Percentiles rank a stretch among this genome's conserved stretches.
phyloP scores from a whole-genome alignment of 148 eudicot species.

The Vaccinium macrocarpon region DNA sequence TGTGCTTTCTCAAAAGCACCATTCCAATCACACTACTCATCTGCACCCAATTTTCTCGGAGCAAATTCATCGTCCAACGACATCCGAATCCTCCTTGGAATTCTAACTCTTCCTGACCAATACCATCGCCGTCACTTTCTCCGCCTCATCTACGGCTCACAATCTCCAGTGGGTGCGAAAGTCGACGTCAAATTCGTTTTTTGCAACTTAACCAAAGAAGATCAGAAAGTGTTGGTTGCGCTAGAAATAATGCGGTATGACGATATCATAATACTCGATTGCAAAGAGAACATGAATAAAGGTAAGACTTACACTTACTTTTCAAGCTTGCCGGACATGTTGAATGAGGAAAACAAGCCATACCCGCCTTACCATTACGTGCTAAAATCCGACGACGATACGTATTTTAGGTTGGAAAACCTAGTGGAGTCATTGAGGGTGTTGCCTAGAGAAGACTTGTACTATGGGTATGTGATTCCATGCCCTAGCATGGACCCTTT shows the following conservation, averaged over 20 bases:
- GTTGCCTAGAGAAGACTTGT: conserved; percentile 74
- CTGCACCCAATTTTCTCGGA: neutral
- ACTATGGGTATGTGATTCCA: conserved; percentile 87
- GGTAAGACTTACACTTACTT: conserved; percentile 89
- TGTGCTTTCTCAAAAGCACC: conserved; percentile 37
- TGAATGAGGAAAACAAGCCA: conserved; percentile 24
- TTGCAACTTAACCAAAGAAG: conserved; percentile 87
- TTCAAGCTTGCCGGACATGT: conserved; percentile 70
- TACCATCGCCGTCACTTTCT: conserved; percentile 76
- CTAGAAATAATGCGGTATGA: conserved; percentile 77
- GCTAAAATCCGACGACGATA: conserved; percentile 77
- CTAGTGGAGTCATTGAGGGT: conserved; percentile 65
- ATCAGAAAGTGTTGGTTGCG: conserved; percentile 70
- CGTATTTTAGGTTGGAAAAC: conserved; percentile 56
- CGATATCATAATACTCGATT: conserved; percentile 78
- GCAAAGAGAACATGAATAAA: conserved; percentile 81
- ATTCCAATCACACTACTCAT: conserved; percentile 12
- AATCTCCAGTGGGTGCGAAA: conserved; percentile 42
- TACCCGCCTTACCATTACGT: conserved; percentile 86
- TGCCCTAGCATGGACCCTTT: conserved; percentile 90
- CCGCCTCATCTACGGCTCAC: conserved; percentile 76
- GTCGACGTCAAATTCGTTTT: conserved; percentile 78
- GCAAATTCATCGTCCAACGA: conserved; percentile 27
- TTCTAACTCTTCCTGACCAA: conserved; percentile 78
- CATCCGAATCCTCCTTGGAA: conserved; percentile 71